Evolutionary conservation across 2,329 filamentous ascomycete genomes (phyloP), one percentile per base, ranked within the genome.

Genomic region (Dryadomyces quercivorus): DNA sequence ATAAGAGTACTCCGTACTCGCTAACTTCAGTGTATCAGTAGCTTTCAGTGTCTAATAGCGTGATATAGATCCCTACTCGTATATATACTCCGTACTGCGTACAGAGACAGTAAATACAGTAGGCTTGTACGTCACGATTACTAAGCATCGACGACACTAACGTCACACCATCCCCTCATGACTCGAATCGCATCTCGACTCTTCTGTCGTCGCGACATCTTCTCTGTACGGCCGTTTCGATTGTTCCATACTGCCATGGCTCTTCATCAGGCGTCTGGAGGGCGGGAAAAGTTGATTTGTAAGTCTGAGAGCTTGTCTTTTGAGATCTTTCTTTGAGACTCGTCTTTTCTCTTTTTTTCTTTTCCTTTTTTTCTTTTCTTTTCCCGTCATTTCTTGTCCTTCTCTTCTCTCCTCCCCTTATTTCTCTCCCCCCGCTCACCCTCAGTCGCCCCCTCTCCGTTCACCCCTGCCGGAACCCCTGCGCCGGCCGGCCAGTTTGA

Each of bases 401-500:
- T 21, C 16, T 5, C 31, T 34, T 2, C 45, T 43, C 31, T 36
- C 40, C 12, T 15, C 36, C 42, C 8, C n/a, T n/a, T n/a, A n/a
- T 20, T 26, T 7, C 15, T n/a, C 38, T 43, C 8, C 22, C 22
- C 5, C 16, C 5, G n/a, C 46, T 22, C 3, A 31, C 43, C 1
- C 2, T 10, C 31, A 62, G 61, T 62, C 47, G 61, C 60, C 12
- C 60, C 60, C 9, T 56, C 57, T 5, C 55, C 57, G 2, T n/a
- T n/a, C n/a, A n/a, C n/a, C n/a, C n/a, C n/a, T n/a, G n/a, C 52
- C 22, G 16, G 46, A 15, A 21, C 55, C n/a, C 40, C 54, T 2
- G 72, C 74, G 1, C 86, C 86, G 66, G 88, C 89, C 12, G 81
- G 80, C 22, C 89, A 95, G 68, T 95, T 91, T 75, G 81, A 78